These are phyloP conservation scores for Aspergillus carbonarius DNA, from an alignment of 2,329 filamentous ascomycete genomes.

Conservation along the genomic window DNA sequence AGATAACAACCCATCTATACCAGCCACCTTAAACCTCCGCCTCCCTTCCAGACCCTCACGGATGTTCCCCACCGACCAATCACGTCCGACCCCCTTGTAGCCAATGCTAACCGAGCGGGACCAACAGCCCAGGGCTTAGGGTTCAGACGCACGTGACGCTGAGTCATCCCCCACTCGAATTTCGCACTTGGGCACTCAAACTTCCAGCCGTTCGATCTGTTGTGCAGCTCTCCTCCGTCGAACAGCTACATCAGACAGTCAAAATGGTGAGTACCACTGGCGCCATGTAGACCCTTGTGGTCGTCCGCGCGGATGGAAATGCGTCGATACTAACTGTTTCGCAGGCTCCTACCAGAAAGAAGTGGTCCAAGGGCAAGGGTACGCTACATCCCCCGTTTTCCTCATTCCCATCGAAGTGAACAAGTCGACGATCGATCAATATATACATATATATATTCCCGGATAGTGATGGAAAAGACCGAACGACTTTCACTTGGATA, in stretches of 20 bases:
- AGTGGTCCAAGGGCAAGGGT: conserved; percentile 60
- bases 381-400: conserved; percentile 31
- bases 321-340: conserved; percentile 37
- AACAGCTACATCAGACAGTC: conserved; percentile 38
- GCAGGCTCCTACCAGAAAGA: conserved; percentile 57
- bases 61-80: conserved; percentile 9
- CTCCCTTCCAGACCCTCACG: no score
- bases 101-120: conserved; percentile 21
- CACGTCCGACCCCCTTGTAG: neutral
- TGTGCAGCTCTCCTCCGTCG: conserved; percentile 30
- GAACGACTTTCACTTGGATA: neutral
- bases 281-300: neutral
- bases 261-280: conserved; percentile 36
- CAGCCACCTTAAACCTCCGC: no score
- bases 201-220: conserved; percentile 23
- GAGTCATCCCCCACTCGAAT: conserved; percentile 42
- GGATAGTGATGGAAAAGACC: neutral
- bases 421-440: conserved; percentile 9
- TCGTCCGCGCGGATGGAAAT: neutral
- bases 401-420: conserved; percentile 9
- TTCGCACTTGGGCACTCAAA: conserved; percentile 33
- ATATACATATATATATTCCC: neutral
- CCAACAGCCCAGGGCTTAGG: conserved; percentile 34
- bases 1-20: no score
- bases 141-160: conserved; percentile 20